These are phyloP conservation scores for Fusarium sp. DNA, from an alignment of 2,329 filamentous ascomycete species.

Conservation along the genomic window DNA sequence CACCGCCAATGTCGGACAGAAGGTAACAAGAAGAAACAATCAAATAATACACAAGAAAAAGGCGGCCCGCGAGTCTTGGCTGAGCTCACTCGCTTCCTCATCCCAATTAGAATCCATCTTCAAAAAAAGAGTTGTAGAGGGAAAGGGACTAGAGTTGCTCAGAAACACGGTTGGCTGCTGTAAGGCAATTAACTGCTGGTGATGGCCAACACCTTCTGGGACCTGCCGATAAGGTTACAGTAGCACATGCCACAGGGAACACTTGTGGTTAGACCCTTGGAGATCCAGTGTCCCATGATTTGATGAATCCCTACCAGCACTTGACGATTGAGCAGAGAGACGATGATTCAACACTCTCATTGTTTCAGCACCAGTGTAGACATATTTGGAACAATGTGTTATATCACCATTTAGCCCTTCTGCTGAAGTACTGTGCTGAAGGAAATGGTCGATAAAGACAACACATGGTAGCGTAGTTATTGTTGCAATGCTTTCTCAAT, in stretches of 20 bases:
- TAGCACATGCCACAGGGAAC: constrained; percentile 22
- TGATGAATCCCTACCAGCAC: constrained; percentile 4
- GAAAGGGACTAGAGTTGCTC: constrained; percentile 20
- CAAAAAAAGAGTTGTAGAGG: constrained; percentile 1
- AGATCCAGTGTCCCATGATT: constrained; percentile 16
- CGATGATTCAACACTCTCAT: background rate
- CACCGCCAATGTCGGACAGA: constrained; percentile 40
- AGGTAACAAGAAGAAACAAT: constrained; percentile 15
- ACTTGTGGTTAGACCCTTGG: constrained; percentile 19
- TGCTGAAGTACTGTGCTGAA: background rate
- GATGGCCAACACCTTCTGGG: constrained; percentile 10
- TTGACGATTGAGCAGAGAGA: background rate
- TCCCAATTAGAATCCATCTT: constrained; percentile 30
- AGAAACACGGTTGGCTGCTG: constrained; percentile 27
- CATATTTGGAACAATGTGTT: too few relatives aligned
- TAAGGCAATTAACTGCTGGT: constrained; percentile 6
- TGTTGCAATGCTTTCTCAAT: too few relatives aligned
- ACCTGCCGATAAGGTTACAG: constrained; percentile 36
- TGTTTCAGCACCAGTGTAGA: background rate
- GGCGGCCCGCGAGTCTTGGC: constrained; percentile 30
- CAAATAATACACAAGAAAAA: constrained; percentile 4
- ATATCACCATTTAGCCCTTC: too few relatives aligned
- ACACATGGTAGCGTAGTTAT: too few relatives aligned
- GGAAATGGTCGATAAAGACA: background rate
- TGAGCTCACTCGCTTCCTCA: constrained; percentile 29